These are phyloP conservation scores for Phoma herbarum DNA, from an alignment of 2,329 filamentous ascomycete genomes.

Conservation along the genomic window DNA sequence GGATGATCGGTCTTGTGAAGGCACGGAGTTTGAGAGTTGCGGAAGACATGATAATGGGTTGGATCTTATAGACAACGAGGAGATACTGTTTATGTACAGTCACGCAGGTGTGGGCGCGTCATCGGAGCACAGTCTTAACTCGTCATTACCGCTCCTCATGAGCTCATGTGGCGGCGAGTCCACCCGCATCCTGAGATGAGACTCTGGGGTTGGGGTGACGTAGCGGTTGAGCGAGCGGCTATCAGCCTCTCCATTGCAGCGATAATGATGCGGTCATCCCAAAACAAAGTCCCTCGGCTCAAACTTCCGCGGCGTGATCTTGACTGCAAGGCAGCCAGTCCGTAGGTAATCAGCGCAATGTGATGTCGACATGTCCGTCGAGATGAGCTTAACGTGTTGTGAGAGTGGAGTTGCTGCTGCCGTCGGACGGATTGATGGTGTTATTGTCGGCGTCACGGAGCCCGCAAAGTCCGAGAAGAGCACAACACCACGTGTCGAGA, in stretches of 20 bases:
- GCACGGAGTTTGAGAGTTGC: slow-evolving; percentile 31
- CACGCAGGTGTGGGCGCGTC: slow-evolving; percentile 9
- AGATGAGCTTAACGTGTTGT: slow-evolving; percentile 5
- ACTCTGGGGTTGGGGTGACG: slow-evolving; percentile 8
- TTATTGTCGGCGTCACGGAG: slow-evolving; percentile 6
- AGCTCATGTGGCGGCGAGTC: slow-evolving; percentile 17
- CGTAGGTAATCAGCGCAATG: background rate
- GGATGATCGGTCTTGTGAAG: slow-evolving; percentile 30
- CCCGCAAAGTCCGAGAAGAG: slow-evolving; percentile 12
- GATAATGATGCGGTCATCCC: slow-evolving; percentile 21
- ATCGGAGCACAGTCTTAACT: background rate
- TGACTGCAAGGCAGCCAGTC: background rate
- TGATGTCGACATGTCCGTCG: slow-evolving; percentile 9
- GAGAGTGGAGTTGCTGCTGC: slow-evolving; percentile 2
- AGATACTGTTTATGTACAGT: slow-evolving; percentile 16
- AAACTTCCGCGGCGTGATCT: background rate
- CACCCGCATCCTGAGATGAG: slow-evolving; percentile 1
- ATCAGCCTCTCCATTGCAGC: slow-evolving; percentile 2
- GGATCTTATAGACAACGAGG: slow-evolving; percentile 16
- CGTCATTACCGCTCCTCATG: slow-evolving; percentile 10
- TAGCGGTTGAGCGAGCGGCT: slow-evolving; percentile 6
- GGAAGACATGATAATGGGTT: slow-evolving; percentile 30
- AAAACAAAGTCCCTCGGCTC: background rate
- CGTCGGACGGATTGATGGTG: background rate
- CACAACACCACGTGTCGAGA: background rate